Evolutionary conservation across 345 rosid genomes (phyloP), one percentile per base, ranked within the genome.

Genomic region (Eucalyptus sp.): DNA sequence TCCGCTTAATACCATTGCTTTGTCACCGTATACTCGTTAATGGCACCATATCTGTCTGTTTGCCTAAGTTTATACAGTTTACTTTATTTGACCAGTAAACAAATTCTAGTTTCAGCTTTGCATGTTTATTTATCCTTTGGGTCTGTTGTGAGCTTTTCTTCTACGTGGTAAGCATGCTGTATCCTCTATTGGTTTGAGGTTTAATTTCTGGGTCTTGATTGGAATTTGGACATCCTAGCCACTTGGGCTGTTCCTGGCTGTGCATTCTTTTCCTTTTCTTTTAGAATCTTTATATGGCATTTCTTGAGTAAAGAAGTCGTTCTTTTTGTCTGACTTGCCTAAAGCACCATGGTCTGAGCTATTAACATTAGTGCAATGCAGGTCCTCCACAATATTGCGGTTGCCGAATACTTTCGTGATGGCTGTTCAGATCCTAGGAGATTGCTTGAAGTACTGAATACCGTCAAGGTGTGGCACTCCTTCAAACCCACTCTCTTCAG

Each of bases 311-410:
- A 51, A 31, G n/a, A 41, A 51, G 49, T 85, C 44, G 20, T 43
- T 50, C 25, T 88, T 41, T 66, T 88, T 88, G 46, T 52, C 46
- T 64, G 68, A 33, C 37, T 41, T 37, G 81, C 76, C 81, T 50
- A 27, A 22, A 81, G 48, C 29, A 16, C 62, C 68, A 62, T 90
- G 86, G 33, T 84, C 91, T 91, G 81, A 76, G 86, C 31, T 89
- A 62, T 87, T 87, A 89, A 76, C 80, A 71, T 88, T 46, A 22
- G 87, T 90, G 31, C 37, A 33, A 86, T 60, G 79, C 92, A 98
- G 99, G 93, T 98, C 91, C 95, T 95, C 87, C 99, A 98, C 92
- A 97, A 98, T 89, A 97, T 96, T 92, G 97, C 98, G 84, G 94
- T 98, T 87, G 94, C 93, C 18, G 99, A 96, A 89, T 96, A 91